A percentile compares a stretch with the other conserved stretches of the same genome.
These are phyloP conservation scores for Fraxinus cuspidata DNA, from an alignment of 257 asterid genomes.

Conservation along the genomic window DNA sequence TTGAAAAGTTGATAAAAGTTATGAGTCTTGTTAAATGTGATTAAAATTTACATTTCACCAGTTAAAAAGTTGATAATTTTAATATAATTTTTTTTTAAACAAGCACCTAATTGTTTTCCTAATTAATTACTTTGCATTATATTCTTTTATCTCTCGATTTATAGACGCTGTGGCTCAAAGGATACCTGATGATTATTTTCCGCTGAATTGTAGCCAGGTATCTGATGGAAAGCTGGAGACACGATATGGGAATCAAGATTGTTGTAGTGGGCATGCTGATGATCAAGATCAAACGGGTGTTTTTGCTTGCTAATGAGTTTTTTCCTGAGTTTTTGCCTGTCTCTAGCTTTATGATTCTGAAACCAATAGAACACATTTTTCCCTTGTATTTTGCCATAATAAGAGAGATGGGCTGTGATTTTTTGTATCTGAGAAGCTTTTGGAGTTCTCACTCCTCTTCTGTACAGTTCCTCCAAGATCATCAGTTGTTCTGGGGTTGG, in stretches of 20 bases:
- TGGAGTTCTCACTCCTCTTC: conserved; percentile 67
- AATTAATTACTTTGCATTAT: background rate
- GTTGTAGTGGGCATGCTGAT: conserved; percentile 8
- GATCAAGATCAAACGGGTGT: conserved; percentile 9
- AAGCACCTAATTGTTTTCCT: no score
- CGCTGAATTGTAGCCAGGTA: background rate
- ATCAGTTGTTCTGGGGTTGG: conserved; percentile 82
- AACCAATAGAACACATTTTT: conserved; percentile 90
- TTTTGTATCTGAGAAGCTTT: conserved; percentile 66
- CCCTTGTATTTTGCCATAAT: conserved; percentile 70
- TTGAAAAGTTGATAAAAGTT: no score
- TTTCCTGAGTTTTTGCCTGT: conserved; percentile 73
- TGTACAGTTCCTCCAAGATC: conserved; percentile 76
- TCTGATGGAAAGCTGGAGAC: conserved; percentile 7
- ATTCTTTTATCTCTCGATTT: background rate
- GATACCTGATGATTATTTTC: background rate
- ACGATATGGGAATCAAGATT: conserved; percentile 15
- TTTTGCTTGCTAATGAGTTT: conserved; percentile 43
- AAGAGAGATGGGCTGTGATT: conserved; percentile 68
- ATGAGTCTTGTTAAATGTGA: no score
- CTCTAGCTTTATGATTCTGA: conserved; percentile 87
- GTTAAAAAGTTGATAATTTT: no score
- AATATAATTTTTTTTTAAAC: no score
- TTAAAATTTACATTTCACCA: no score
- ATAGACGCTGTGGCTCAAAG: background rate